Evolutionary conservation across 2,329 filamentous ascomycete species (phyloP), one percentile per base, ranked within the genome.

Genomic region (Scopulariopsis brevicaulis): DNA sequence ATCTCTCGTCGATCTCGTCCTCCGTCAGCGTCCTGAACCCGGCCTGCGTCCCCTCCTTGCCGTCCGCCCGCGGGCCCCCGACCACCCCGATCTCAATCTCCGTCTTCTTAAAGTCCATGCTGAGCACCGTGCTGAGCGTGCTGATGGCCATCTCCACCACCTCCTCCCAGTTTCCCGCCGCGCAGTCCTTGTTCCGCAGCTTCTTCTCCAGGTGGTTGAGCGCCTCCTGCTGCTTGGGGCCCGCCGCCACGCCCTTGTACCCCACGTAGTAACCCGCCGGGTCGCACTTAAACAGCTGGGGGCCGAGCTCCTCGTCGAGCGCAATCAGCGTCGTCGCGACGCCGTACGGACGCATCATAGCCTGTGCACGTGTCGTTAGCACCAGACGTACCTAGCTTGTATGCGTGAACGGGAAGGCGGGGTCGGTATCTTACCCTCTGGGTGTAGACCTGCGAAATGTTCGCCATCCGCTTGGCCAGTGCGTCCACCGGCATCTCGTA

Each of bases 401-500:
- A 7, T n/a, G 6, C 12, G 12, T 15, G 43, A n/a, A 6, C 7
- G 46, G 14, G 46, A n/a, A 3, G 46, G 11, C 20, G 11, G 8
- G n/a, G n/a, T 20, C 22, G 46, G 56, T 58, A 58, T 65, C 76
- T 70, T 71, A 97, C 94, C 73, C 91, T 81, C 77, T 99, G 94
- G 65, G 94, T 99, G 76, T 97, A 99, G 64, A 99, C 94, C 76
- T 99, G 94, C 75, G 90, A 96, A 78, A 99, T 96, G 76, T 99
- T 99, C 71, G 94, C 94, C 74, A 99, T 79, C 70, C 94, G 84
- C 83, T 99, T 99, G 63, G 94, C 90, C 68, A 99, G 77, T 56
- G 91, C 94, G 74, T 99, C 94, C 73, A 91, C 96, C 60, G 94
- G 94, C 94, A 99, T 99, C 80, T 99, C 94, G 75, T 99, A 99